Conservation (phyloP, 306 rosid species). For the Prunus campanulata region DNA sequence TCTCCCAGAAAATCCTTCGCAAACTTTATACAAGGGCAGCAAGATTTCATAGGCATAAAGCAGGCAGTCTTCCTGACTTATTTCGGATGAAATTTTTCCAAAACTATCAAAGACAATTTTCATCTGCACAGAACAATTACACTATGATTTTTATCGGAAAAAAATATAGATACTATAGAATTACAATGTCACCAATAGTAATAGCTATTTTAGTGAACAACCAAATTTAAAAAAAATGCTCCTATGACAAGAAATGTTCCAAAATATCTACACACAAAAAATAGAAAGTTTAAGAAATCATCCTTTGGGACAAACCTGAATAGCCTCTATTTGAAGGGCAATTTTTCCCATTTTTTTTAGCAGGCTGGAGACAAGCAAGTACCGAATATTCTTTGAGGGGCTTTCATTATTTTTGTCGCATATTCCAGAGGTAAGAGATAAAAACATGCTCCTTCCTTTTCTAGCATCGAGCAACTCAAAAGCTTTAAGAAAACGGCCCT, state of each 20-base stretch:
- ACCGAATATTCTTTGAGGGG: slow-evolving; percentile 27
- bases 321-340: slow-evolving; percentile 67
- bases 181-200: neutral
- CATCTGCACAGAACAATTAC: slow-evolving; percentile 57
- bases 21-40: slow-evolving; percentile 75
- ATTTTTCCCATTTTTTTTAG: slow-evolving; percentile 75
- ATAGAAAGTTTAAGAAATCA: neutral
- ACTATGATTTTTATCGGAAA: neutral
- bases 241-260: neutral
- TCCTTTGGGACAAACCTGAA: slow-evolving; percentile 54
- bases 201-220: neutral
- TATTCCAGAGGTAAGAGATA: slow-evolving; percentile 39
- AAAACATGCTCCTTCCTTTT: slow-evolving; percentile 57
- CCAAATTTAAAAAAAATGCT: no score
- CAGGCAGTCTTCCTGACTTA: slow-evolving; percentile 51
- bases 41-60: slow-evolving; percentile 54
- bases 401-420: slow-evolving; percentile 33
- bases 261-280: neutral
- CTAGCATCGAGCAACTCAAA: slow-evolving; percentile 67
- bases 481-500: slow-evolving; percentile 59
- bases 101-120: slow-evolving; percentile 66
- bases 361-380: slow-evolving; percentile 56
- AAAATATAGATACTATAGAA: neutral
- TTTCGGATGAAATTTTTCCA: slow-evolving; percentile 44
- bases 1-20: slow-evolving; percentile 82